Conservation (phyloP, 2,329 filamentous ascomycete genomes). For the Trichoderma cornu-damae region DNA sequence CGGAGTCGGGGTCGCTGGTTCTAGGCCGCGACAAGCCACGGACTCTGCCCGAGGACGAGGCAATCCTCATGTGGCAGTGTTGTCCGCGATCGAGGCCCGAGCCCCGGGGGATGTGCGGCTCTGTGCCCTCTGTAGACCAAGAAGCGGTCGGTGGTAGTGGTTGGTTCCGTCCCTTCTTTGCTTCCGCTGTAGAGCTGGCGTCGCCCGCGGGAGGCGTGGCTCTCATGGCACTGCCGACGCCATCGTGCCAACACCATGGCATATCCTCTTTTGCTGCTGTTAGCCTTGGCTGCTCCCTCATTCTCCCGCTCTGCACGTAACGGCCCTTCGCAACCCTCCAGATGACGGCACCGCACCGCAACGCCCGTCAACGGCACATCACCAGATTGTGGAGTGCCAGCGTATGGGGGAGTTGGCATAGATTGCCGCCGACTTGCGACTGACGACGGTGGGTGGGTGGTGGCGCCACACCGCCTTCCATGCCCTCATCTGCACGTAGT, state of each 20-base stretch:
- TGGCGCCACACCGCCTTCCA: conserved; percentile 9
- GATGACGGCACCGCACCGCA: background rate
- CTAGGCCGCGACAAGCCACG: background rate
- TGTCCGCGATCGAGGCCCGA: background rate
- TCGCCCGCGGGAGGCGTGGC: background rate
- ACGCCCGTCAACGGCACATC: conserved; percentile 2
- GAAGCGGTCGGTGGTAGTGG: background rate
- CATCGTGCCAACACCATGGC: conserved; percentile 4
- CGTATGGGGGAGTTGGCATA: conserved; percentile 1
- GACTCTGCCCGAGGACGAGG: conserved; percentile 4
- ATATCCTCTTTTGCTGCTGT: background rate
- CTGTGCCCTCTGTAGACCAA: background rate
- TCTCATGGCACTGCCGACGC: background rate
- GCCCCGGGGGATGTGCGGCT: conserved; percentile 2
- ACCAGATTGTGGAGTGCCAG: background rate
- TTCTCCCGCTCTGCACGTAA: background rate
- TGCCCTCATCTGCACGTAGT: background rate
- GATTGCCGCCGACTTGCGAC: conserved; percentile 12
- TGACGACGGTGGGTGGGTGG: conserved; percentile 2
- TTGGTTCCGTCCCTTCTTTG: background rate
- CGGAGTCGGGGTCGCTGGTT: conserved; percentile 1
- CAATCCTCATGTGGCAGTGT: background rate
- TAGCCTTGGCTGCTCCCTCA: background rate
- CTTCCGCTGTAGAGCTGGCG: conserved; percentile 5
- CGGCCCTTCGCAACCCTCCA: background rate